phyloP scores from a whole-genome alignment of 805 yeast genomes.

The Nadsonia fulvescens region DNA sequence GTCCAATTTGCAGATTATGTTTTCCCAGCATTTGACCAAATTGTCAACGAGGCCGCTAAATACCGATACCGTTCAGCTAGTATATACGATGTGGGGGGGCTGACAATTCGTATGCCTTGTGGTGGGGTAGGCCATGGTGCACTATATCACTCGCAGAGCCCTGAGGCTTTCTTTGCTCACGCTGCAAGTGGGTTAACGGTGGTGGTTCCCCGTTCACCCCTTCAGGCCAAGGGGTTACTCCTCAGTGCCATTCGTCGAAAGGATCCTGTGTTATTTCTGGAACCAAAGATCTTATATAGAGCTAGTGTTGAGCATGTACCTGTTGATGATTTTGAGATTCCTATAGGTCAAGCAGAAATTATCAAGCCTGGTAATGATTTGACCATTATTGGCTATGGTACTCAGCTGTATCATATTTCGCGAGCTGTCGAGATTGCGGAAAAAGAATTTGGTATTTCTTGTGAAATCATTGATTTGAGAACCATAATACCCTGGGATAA shows the following conservation, averaged over 20 bases:
- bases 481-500: constrained; percentile 85
- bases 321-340: constrained; percentile 64
- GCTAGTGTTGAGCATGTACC: constrained; percentile 73
- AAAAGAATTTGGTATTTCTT: constrained; percentile 61
- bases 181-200: constrained; percentile 91
- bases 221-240: constrained; percentile 76
- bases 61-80: constrained; percentile 91
- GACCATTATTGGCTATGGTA: constrained; percentile 67
- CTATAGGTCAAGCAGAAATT: constrained; percentile 76
- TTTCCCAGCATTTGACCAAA: constrained; percentile 92
- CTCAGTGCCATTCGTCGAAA: constrained; percentile 88
- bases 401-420: constrained; percentile 60
- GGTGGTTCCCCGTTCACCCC: constrained; percentile 75
- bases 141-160: constrained; percentile 91
- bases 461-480: constrained; percentile 78
- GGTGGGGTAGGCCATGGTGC: constrained; percentile 97
- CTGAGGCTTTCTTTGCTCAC: constrained; percentile 85
- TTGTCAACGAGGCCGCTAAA: constrained; percentile 89
- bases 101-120: constrained; percentile 90
- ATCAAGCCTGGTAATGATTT: constrained; percentile 72
- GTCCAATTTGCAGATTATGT: constrained; percentile 94
- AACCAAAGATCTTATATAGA: constrained; percentile 77
- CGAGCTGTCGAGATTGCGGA: constrained; percentile 70
- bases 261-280: constrained; percentile 85
- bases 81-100: constrained; percentile 68